A percentile compares a stretch with the other conserved stretches of the same genome.
Conservation (phyloP, 2,329 filamentous ascomycete genomes). For the Colletotrichum coccodes region DNA sequence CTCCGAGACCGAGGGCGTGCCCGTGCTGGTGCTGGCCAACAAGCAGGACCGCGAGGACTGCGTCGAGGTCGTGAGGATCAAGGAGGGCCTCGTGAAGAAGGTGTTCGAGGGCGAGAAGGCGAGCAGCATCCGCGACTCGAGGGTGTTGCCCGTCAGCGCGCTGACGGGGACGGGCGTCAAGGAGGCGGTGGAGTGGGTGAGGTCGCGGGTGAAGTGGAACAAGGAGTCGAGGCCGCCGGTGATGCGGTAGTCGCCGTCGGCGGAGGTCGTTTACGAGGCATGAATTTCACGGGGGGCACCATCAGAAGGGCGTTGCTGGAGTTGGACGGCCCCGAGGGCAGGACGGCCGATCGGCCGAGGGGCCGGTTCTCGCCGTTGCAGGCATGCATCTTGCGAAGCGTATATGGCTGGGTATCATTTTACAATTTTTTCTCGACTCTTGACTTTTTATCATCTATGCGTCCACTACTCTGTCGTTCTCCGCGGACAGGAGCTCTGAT, state of each 20-base stretch:
- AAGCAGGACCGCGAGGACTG: conserved; percentile 99
- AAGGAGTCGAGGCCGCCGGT: conserved; percentile 92
- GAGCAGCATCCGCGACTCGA: conserved; percentile 84
- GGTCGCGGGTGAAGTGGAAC: conserved; percentile 94
- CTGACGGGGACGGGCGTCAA: conserved; percentile 86
- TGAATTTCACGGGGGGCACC: conserved; percentile 10
- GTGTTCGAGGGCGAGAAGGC: conserved; percentile 96
- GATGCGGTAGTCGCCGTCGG: conserved; percentile 74
- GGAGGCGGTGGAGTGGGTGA: conserved; percentile 97
- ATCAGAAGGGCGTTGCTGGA: conserved; percentile 29
- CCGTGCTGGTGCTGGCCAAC: conserved; percentile 91
- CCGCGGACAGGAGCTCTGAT: conserved; percentile 79
- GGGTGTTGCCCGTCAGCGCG: conserved; percentile 92
- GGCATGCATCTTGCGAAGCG: conserved; percentile 7
- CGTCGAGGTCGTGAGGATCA: conserved; percentile 96
- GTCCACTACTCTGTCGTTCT: conserved; percentile 74
- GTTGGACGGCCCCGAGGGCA: conserved; percentile 6
- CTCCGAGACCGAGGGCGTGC: conserved; percentile 89
- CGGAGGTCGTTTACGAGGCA: conserved; percentile 17
- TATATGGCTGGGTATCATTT: conserved; percentile 34
- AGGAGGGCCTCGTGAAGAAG: conserved; percentile 93
- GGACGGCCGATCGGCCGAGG: neutral
- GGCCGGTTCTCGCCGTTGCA: neutral
- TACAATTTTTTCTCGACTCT: conserved; percentile 11
- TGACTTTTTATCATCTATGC: conserved; percentile 50